Evolutionary conservation across 1,284 basidiomycete genomes (phyloP).

Genomic region (Pseudozyma sp.): DNA sequence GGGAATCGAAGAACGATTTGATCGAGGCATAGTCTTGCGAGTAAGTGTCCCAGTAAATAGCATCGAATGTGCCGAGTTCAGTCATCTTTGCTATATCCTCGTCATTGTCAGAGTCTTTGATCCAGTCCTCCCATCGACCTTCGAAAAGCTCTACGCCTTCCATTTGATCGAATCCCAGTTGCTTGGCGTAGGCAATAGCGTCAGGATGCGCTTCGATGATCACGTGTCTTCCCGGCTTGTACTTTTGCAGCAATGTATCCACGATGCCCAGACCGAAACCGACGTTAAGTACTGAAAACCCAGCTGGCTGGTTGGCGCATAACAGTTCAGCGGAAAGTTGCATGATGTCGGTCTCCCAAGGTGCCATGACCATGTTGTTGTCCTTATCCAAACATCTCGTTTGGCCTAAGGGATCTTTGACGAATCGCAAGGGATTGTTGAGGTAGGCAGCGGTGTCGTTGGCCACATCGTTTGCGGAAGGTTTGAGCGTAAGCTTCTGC

Average conservation of each 20-base stretch:
- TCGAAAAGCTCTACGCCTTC: conserved; percentile 62
- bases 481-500: conserved; percentile 71
- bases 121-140: conserved; percentile 73
- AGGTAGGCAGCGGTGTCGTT: conserved; percentile 81
- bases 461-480: conserved; percentile 46
- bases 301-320: conserved; percentile 64
- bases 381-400: conserved; percentile 80
- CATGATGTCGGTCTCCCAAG: conserved; percentile 71
- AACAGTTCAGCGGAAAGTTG: conserved; percentile 50
- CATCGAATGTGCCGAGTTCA: conserved; percentile 79
- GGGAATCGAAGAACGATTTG: conserved; percentile 82
- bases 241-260: conserved; percentile 81
- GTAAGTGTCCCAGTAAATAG: conserved; percentile 95
- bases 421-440: conserved; percentile 78
- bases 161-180: conserved; percentile 65
- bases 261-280: conserved; percentile 97
- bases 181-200: conserved; percentile 81
- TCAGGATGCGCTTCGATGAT: conserved; percentile 97
- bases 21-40: conserved; percentile 86
- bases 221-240: conserved; percentile 80
- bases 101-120: conserved; percentile 84
- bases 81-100: conserved; percentile 79
- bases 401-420: conserved; percentile 75
- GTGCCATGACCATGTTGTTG: conserved; percentile 78
- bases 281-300: conserved; percentile 84